Percentiles rank a stretch among this genome's conserved stretches.
These are phyloP conservation scores for Cystobasidium ongulense DNA, from an alignment of 768 basidiomycete genomes.

Conservation along the genomic window DNA sequence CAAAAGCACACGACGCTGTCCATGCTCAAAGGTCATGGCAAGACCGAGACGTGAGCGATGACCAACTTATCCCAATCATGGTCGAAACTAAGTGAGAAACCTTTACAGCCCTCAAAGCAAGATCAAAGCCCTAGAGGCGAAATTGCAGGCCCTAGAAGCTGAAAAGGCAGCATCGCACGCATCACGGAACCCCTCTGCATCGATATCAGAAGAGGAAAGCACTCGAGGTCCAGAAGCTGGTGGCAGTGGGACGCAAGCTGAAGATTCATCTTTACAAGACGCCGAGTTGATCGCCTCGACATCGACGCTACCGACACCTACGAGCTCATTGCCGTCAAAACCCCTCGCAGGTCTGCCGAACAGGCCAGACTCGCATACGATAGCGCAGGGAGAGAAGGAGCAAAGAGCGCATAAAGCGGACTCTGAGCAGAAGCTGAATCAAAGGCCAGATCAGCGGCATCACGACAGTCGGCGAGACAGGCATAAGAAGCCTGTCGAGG, in stretches of 20 bases:
- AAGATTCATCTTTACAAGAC: neutral
- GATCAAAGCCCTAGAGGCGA: conserved; percentile 93
- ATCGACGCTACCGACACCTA: neutral
- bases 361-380: neutral
- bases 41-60: conserved; percentile 51
- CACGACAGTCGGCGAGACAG: neutral
- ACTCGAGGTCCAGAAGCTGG: neutral
- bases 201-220: neutral
- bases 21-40: conserved; percentile 64
- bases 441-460: neutral
- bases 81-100: neutral
- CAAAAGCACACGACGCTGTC: conserved; percentile 76
- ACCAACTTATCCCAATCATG: neutral
- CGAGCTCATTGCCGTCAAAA: neutral
- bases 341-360: neutral
- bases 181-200: neutral
- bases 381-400: conserved; percentile 21
- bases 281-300: neutral
- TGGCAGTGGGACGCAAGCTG: neutral
- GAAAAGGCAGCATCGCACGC: neutral
- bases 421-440: neutral
- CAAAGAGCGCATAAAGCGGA: neutral
- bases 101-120: conserved; percentile 64
- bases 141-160: conserved; percentile 50
- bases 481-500: neutral